These are phyloP conservation scores for Melastoma malabathricum DNA, from an alignment of 345 rosid genomes.

Conservation along the genomic window DNA sequence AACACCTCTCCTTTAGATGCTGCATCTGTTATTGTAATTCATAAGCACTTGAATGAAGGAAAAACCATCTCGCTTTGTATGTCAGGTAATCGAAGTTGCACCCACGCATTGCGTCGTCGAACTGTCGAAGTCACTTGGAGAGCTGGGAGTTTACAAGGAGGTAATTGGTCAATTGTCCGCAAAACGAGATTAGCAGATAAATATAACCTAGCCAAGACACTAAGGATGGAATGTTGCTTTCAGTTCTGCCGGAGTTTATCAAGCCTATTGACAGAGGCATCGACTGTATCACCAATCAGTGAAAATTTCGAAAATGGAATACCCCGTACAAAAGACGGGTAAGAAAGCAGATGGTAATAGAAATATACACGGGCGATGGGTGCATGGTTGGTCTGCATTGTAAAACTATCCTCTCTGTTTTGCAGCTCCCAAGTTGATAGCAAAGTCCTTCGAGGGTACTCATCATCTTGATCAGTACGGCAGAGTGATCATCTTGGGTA, in stretches of 20 bases:
- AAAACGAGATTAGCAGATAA: neutral
- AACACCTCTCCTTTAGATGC: neutral
- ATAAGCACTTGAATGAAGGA: neutral
- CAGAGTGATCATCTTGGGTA: neutral
- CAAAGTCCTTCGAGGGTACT: slow-evolving; percentile 1
- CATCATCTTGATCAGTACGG: too few relatives aligned
- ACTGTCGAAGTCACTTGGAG: slow-evolving; percentile 74
- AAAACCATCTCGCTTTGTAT: neutral
- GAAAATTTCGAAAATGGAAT: slow-evolving; percentile 11
- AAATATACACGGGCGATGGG: neutral
- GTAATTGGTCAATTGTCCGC: slow-evolving; percentile 10
- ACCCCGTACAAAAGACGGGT: slow-evolving; percentile 7
- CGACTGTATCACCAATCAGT: slow-evolving; percentile 14
- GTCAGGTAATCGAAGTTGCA: slow-evolving; percentile 62
- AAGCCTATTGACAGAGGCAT: slow-evolving; percentile 41
- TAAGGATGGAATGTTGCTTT: slow-evolving; percentile 1
- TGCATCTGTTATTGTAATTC: neutral
- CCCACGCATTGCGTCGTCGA: slow-evolving; percentile 79
- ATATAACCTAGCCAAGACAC: too few relatives aligned
- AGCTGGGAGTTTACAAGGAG: slow-evolving; percentile 54
- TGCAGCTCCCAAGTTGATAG: slow-evolving; percentile 9
- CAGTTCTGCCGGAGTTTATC: slow-evolving; percentile 83
- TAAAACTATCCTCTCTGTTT: slow-evolving; percentile 8
- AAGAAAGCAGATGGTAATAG: slow-evolving; percentile 21
- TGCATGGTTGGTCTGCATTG: slow-evolving; percentile 5